phyloP scores from a whole-genome alignment of 257 asterid species.

The Nicotiana obtusifolia region DNA sequence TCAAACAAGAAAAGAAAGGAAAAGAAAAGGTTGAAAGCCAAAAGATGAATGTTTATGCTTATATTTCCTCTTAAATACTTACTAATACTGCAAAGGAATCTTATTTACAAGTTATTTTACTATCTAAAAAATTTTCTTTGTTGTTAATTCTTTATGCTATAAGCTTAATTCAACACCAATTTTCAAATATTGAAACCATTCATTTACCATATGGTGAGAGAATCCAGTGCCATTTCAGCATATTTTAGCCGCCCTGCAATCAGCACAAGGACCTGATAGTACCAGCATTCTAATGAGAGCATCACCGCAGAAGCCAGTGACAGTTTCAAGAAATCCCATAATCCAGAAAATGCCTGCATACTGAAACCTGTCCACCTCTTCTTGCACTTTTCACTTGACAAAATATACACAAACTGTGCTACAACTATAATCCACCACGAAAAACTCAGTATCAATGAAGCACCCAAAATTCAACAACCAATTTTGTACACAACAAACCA shows the following conservation, averaged over 20 bases:
- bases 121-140: too few species aligned
- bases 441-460: conserved; percentile 10
- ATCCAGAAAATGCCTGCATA: conserved; percentile 7
- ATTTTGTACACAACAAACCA: background rate
- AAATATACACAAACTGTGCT: conserved; percentile 12
- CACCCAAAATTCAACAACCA: conserved; percentile 10
- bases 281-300: conserved; percentile 23
- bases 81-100: too few species aligned
- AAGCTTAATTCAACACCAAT: background rate
- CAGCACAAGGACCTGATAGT: conserved; percentile 19
- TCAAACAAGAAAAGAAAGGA: too few species aligned
- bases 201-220: conserved; percentile 19
- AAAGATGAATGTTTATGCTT: too few species aligned
- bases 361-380: conserved; percentile 9
- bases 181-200: background rate
- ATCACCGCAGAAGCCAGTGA: conserved; percentile 21
- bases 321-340: conserved; percentile 9
- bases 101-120: too few species aligned
- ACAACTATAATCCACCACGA: conserved; percentile 20
- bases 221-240: conserved; percentile 18
- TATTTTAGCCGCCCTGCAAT: conserved; percentile 20
- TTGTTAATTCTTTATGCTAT: too few species aligned
- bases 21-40: too few species aligned
- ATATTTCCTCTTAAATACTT: too few species aligned
- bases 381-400: conserved; percentile 5